phyloP scores from a whole-genome alignment of 805 yeast species.

The Metschnikowia henanensis region DNA sequence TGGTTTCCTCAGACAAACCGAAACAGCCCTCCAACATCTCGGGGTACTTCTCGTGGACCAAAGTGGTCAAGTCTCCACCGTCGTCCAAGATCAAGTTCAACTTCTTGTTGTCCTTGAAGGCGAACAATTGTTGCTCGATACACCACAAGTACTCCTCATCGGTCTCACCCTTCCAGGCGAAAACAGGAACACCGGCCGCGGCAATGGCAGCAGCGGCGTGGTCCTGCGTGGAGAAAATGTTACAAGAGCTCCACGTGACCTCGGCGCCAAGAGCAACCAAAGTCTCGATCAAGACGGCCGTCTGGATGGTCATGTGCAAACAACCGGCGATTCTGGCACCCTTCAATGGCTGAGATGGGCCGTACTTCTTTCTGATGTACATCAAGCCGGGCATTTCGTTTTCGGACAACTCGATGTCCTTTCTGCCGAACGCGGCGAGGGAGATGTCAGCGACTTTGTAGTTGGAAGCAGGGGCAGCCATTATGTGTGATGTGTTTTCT shows the following conservation, averaged over 20 bases:
- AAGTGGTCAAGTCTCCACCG: slow-evolving; percentile 98
- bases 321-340: slow-evolving; percentile 99
- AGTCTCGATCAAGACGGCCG: slow-evolving; percentile 98
- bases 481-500: slow-evolving; percentile 11
- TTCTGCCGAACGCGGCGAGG: slow-evolving; percentile 99
- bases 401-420: slow-evolving; percentile 98
- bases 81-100: slow-evolving; percentile 97
- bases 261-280: slow-evolving; percentile 97
- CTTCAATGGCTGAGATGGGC: slow-evolving; percentile 88
- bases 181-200: slow-evolving; percentile 98
- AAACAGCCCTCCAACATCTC: slow-evolving; percentile 93
- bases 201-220: slow-evolving; percentile 99
- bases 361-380: slow-evolving; percentile 95
- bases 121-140: slow-evolving; percentile 97
- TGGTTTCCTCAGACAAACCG: slow-evolving; percentile 98
- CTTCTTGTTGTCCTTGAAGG: slow-evolving; percentile 94
- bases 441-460: slow-evolving; percentile 98
- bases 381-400: slow-evolving; percentile 99
- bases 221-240: slow-evolving; percentile 99
- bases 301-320: slow-evolving; percentile 99
- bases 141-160: slow-evolving; percentile 99
- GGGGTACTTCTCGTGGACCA: slow-evolving; percentile 97
- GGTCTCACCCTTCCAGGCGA: slow-evolving; percentile 99
- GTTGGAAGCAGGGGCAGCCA: slow-evolving; percentile 52
- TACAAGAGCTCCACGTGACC: slow-evolving; percentile 99